phyloP scores from a whole-genome alignment of 2,329 filamentous ascomycete species.

The Colletotrichum orchidophilum region DNA sequence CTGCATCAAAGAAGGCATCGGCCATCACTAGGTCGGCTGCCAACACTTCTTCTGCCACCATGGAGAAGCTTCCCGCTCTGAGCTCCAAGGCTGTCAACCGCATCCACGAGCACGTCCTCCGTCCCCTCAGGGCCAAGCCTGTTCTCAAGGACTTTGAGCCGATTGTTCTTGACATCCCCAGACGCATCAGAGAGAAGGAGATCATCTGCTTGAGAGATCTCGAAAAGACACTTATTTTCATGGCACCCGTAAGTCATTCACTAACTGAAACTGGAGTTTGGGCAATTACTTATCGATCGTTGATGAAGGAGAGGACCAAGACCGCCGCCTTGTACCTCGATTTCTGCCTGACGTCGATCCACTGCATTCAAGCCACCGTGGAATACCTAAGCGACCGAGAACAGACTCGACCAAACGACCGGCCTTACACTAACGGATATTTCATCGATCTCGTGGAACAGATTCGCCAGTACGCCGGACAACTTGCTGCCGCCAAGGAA shows the following conservation, averaged over 20 bases:
- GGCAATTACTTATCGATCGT: constrained; percentile 75
- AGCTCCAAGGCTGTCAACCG: constrained; percentile 76
- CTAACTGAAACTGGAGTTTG: constrained; percentile 62
- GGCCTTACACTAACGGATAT: constrained; percentile 94
- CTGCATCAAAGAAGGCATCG: constrained; percentile 55
- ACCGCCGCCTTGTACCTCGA: constrained; percentile 77
- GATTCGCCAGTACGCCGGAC: constrained; percentile 87
- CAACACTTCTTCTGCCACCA: constrained; percentile 52
- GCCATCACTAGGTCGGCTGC: constrained; percentile 71
- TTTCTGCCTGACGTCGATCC: constrained; percentile 91
- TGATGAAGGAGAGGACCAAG: constrained; percentile 82
- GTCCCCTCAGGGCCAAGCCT: constrained; percentile 78
- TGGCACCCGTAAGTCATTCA: constrained; percentile 88
- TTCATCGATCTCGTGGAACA: constrained; percentile 97
- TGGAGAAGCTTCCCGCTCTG: constrained; percentile 66
- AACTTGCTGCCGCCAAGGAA: constrained; percentile 80
- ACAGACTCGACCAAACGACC: constrained; percentile 83
- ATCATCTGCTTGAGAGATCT: constrained; percentile 93
- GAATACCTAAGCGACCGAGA: constrained; percentile 87
- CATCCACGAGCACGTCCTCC: constrained; percentile 82
- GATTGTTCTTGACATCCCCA: constrained; percentile 80
- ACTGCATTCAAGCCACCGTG: constrained; percentile 89
- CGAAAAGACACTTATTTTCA: constrained; percentile 91
- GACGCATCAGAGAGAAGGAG: constrained; percentile 82
- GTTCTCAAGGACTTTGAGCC: constrained; percentile 82